Percentiles rank a stretch among this genome's conserved stretches.
Conservation (phyloP, 768 basidiomycete species). For the Scleroderma citrinum region DNA sequence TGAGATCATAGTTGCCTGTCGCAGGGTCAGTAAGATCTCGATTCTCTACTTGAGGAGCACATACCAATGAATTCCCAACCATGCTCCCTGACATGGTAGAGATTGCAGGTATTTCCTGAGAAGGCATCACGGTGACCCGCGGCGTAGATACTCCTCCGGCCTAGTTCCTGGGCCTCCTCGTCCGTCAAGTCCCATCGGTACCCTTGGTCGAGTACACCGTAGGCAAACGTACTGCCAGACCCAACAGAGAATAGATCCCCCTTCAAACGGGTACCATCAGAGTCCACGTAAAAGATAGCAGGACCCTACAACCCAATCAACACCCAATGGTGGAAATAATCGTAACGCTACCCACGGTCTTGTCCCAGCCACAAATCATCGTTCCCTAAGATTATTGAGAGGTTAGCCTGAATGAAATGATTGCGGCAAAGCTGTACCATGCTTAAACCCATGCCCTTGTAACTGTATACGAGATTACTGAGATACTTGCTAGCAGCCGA, state of each 20-base stretch:
- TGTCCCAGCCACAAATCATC: slow-evolving; percentile 99
- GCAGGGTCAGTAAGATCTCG: slow-evolving; percentile 6
- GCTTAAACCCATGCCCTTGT: slow-evolving; percentile 98
- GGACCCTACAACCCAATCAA: slow-evolving; percentile 56
- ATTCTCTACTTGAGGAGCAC: slow-evolving; percentile 19
- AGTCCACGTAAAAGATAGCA: slow-evolving; percentile 95
- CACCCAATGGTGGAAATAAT: slow-evolving; percentile 2
- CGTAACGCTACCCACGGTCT: slow-evolving; percentile 58
- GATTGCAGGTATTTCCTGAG: slow-evolving; percentile 93
- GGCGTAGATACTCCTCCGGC: slow-evolving; percentile 89
- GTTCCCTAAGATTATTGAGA: slow-evolving; percentile 60
- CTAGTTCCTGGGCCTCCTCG: slow-evolving; percentile 92
- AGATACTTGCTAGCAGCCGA: slow-evolving; percentile 99
- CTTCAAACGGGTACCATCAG: slow-evolving; percentile 91
- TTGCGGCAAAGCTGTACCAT: slow-evolving; percentile 90
- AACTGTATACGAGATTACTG: slow-evolving; percentile 93
- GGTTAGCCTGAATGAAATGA: slow-evolving; percentile 1
- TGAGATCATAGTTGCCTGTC: slow-evolving; percentile 88
- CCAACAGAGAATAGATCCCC: slow-evolving; percentile 99
- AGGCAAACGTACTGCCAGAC: slow-evolving; percentile 97
- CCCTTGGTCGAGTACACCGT: slow-evolving; percentile 95
- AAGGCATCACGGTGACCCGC: slow-evolving; percentile 96
- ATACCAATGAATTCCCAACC: slow-evolving; percentile 96
- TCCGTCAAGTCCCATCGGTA: slow-evolving; percentile 90
- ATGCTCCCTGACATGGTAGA: slow-evolving; percentile 91